phyloP scores from a whole-genome alignment of 352 stramenopile species.

The Phytophthora palmivora region DNA sequence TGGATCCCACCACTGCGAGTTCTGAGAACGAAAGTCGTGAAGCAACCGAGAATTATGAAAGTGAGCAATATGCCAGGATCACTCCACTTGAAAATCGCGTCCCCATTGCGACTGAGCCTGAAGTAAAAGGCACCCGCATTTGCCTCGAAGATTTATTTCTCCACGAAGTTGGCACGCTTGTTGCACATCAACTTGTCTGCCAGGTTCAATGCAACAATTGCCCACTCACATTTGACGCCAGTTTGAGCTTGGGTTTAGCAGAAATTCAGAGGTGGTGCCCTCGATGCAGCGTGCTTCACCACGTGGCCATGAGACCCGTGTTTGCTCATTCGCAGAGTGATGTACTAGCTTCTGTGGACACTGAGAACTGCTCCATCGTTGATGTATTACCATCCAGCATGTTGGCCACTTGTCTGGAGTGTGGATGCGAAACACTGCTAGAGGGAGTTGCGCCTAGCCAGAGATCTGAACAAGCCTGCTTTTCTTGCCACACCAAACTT shows the following conservation, averaged over 20 bases:
- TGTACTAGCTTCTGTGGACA: constrained; percentile 69
- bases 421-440: constrained; percentile 60
- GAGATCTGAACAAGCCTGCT: constrained; percentile 63
- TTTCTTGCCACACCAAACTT: constrained; percentile 75
- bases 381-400: constrained; percentile 71
- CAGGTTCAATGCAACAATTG: constrained; percentile 74
- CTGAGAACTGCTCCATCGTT: constrained; percentile 64
- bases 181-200: constrained; percentile 58
- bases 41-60: constrained; percentile 5
- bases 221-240: constrained; percentile 65
- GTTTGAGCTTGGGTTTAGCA: constrained; percentile 47
- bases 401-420: constrained; percentile 66
- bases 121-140: constrained; percentile 50
- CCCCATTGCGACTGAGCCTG: constrained; percentile 59
- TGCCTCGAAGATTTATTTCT: constrained; percentile 72
- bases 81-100: constrained; percentile 46
- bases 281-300: constrained; percentile 68
- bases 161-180: constrained; percentile 68
- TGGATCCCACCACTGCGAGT: constrained; percentile 12
- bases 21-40: too few relatives aligned
- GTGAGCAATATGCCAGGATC: constrained; percentile 62
- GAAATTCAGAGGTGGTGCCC: constrained; percentile 74
- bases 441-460: constrained; percentile 48
- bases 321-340: constrained; percentile 70
- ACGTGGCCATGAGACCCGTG: constrained; percentile 56